Base-by-base conservation (phyloP, 2,329 filamentous ascomycete species). In the Phaeoacremonium minimum region DNA sequence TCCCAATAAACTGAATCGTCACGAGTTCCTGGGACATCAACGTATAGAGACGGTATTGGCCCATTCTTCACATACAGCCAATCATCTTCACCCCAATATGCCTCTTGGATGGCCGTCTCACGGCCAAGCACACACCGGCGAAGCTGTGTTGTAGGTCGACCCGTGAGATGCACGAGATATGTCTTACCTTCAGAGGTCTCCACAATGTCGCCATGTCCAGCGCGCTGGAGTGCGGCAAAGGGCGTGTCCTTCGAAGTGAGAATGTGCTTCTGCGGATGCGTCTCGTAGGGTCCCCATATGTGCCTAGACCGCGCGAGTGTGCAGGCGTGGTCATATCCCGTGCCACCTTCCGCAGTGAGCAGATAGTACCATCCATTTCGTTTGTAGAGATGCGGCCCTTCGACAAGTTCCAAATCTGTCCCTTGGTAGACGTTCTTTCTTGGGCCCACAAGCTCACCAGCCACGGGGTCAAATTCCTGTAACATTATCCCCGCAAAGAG, bases 31-130 rank as follows among this genome's bases (percentile, higher is more conserved):
- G 69, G 73, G 0, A 77, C 53, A 11, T 77, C 67, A 18, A 78
- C 71, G 35, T 60, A 54, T 4, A 81, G 58, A 2, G 68, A 73
- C 1, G 74, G 74, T 8, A 75, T 62, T 0, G 75, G 74, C 0
- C 77, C 76, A 37, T 73, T 60, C 52, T 80, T 80, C 30, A 81
- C 61, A 41, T 80, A 80, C 4, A 80, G 61, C 78, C 78, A 82
- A 47, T 76, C 77, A 31, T 81, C 74, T 9, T 73, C 60, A 1
- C 47, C 58, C 78, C 77, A 82, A 50, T 66, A 71, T 0, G 69
- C 75, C 45, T 79, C 72, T 46, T 82, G 77, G 15, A 82, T 75
- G 1, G 62, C 61, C 0, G 73, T 77, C 53, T 78, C 74, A 32
- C 74, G 63, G 6, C 74, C 74, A 3, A 77, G 55, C 1, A 77